phyloP scores from a whole-genome alignment of 2,329 filamentous ascomycete genomes.

The Ceratocystis lukuohia region DNA sequence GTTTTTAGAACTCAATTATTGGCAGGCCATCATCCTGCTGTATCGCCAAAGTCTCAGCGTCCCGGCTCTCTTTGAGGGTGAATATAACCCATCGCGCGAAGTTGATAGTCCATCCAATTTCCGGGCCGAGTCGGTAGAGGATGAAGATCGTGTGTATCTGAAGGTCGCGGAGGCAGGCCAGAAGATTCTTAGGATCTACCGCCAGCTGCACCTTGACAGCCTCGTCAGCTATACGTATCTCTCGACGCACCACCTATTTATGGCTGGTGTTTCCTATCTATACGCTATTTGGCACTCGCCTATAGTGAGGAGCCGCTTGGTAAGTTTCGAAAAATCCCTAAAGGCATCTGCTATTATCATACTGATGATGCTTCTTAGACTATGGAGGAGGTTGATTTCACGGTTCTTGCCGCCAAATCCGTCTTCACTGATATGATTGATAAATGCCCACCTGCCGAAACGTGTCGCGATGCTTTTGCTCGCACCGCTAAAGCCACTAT shows the following conservation, averaged over 20 bases:
- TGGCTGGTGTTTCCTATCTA: conserved; percentile 90
- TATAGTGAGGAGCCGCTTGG: conserved; percentile 70
- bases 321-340: conserved; percentile 35
- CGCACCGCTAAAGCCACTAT: conserved; percentile 91
- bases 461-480: conserved; percentile 87
- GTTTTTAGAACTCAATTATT: conserved; percentile 90
- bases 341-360: not conserved
- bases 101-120: conserved; percentile 47
- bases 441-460: conserved; percentile 88
- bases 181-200: conserved; percentile 79
- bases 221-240: conserved; percentile 94
- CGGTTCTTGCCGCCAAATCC: conserved; percentile 81
- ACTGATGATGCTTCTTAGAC: conserved; percentile 37
- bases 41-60: conserved; percentile 84
- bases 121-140: conserved; percentile 54
- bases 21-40: conserved; percentile 92
- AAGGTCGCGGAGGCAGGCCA: conserved; percentile 93
- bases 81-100: conserved; percentile 53
- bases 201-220: conserved; percentile 73
- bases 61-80: conserved; percentile 69
- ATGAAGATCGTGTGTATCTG: conserved; percentile 82
- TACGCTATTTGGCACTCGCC: conserved; percentile 97
- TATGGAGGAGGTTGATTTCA: conserved; percentile 96
- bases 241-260: conserved; percentile 91
- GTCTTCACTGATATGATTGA: conserved; percentile 84